A percentile compares a stretch with the other conserved stretches of the same genome.
phyloP scores from a whole-genome alignment of 352 stramenopile genomes.

The Globisporangium nodosum region DNA sequence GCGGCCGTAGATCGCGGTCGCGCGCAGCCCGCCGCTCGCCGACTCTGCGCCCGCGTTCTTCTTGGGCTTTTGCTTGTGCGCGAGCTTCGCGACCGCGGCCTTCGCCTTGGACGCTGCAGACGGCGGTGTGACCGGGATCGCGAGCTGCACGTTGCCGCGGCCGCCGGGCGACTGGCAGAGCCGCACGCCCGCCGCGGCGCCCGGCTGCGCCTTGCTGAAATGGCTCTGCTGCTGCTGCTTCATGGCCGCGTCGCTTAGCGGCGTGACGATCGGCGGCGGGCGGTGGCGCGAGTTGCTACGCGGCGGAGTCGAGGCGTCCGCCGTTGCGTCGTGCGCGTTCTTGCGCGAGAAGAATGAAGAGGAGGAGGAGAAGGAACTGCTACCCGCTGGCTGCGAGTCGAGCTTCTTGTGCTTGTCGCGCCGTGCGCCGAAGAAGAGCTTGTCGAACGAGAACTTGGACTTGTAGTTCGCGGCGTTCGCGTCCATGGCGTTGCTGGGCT shows the following conservation, averaged over 20 bases:
- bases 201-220: neutral
- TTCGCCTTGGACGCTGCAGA: constrained; percentile 6
- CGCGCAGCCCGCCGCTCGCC: constrained; percentile 1
- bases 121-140: constrained; percentile 27
- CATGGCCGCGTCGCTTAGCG: neutral
- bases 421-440: constrained; percentile 15
- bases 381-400: neutral
- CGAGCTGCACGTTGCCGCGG: constrained; percentile 31
- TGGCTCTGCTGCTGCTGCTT: neutral
- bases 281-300: constrained; percentile 15
- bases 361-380: constrained; percentile 3
- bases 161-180: constrained; percentile 32
- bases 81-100: neutral
- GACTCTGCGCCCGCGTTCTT: neutral
- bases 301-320: neutral
- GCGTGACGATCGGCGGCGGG: constrained; percentile 18
- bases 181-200: constrained; percentile 6
- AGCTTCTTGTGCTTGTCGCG: constrained; percentile 14
- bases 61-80: constrained; percentile 3
- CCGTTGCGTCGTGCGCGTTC: neutral
- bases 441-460: constrained; percentile 24
- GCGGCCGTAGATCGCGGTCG: constrained; percentile 11
- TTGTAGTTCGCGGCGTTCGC: constrained; percentile 2
- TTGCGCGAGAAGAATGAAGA: constrained; percentile 10
- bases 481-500: neutral